Evolutionary conservation across 352 stramenopile genomes (phyloP).

Genomic region (Phytopythium ostracodes): DNA sequence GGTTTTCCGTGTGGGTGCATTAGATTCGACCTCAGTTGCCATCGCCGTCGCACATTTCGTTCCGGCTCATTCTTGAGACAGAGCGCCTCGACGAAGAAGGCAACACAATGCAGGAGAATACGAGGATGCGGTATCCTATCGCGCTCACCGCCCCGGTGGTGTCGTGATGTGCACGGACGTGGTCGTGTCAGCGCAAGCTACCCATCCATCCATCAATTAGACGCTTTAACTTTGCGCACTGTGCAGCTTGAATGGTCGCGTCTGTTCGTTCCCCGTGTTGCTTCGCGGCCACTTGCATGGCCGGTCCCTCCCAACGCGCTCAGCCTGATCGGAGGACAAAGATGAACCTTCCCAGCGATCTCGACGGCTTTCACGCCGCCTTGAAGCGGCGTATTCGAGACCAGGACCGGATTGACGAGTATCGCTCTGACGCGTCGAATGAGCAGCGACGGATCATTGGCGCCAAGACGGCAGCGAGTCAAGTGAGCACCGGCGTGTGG

Average conservation of each 20-base stretch:
- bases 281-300: neutral
- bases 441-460: slow-evolving; percentile 7
- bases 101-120: slow-evolving; percentile 55
- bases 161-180: slow-evolving; percentile 9
- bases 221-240: neutral
- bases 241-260: slow-evolving; percentile 13
- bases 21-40: slow-evolving; percentile 15
- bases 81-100: slow-evolving; percentile 61
- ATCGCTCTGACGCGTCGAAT: slow-evolving; percentile 5
- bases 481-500: neutral
- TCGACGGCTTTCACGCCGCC: slow-evolving; percentile 43
- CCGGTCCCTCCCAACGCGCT: slow-evolving; percentile 9
- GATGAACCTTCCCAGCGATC: slow-evolving; percentile 39
- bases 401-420: slow-evolving; percentile 48
- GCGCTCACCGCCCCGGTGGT: slow-evolving; percentile 39
- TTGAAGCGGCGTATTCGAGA: slow-evolving; percentile 52
- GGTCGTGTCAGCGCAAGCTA: neutral
- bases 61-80: slow-evolving; percentile 56
- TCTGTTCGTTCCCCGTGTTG: slow-evolving; percentile 13
- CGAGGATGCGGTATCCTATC: slow-evolving; percentile 37
- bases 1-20: neutral
- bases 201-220: neutral
- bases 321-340: neutral
- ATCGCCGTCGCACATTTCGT: slow-evolving; percentile 16
- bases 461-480: slow-evolving; percentile 2